Evolutionary conservation across 2,329 filamentous ascomycete species (phyloP), one percentile per base, ranked within the genome.

Genomic region (Penicillium sp.): DNA sequence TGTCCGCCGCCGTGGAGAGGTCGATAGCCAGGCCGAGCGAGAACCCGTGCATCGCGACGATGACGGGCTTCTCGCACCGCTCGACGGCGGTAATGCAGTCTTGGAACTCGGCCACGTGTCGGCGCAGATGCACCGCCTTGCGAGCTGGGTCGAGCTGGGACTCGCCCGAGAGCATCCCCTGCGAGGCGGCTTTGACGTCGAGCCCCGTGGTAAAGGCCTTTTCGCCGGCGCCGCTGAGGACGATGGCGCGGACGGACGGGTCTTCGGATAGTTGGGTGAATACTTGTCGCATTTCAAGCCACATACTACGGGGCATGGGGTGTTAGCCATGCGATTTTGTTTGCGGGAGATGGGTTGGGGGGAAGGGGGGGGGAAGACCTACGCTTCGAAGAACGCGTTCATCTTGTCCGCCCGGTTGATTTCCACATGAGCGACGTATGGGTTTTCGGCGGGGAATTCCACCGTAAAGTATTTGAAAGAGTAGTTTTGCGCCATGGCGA

Each of bases 11-110:
- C 1, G 73, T 72, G 14, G 73, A 69, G 7, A 82, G 59, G 72
- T 96, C 91, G 63, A 96, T 88, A 17, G 87, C 90, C 10, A 96
- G 82, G 15, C 92, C 92, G 67, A 91, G 87, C 3, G 88, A 84
- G 66, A 93, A 86, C 42, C 89, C 92, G 69, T 96, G 91, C 65
- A 96, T 78, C 20, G 92, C 88, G 54, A 86, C 88, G 59, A 98
- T 90, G 37, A 97, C 91, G 61, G 92, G 92, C 78, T 98, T 98
- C 78, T 95, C 90, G 77, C 94, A 98, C 67, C 84, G 87, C 75
- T 97, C 94, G 55, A 96, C 80, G 14, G 87, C 84, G 1, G 83
- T 83, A 63, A 99, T 87, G 69, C 88, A 90, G 54, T 84, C 83
- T 76, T 99, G 95, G 75, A 97, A 96, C 63, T 91, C 87, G 61